Base-by-base conservation (phyloP, 768 basidiomycete species). In the Auriscalpium orientale region DNA sequence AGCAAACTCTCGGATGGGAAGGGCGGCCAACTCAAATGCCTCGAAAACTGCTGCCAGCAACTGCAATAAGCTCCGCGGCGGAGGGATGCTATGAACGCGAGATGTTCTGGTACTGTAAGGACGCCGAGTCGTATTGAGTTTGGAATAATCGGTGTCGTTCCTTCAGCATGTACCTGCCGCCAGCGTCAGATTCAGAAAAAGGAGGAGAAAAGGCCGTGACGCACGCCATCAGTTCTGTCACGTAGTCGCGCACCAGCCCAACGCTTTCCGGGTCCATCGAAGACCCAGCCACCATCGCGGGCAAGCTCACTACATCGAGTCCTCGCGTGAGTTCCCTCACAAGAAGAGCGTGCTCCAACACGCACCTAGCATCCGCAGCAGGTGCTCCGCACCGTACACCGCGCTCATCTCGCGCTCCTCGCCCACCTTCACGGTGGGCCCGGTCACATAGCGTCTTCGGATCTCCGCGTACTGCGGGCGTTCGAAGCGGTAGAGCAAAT, bases 361-460 rank as follows among this genome's bases (percentile, higher is more conserved):
- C 82, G 56, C 59, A 95, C 95, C 95, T 53, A 98, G 74, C 82
- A 98, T 87, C 51, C 95, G 76, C 58, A 98, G 67, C 4, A 99
- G 68, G 71, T 99, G 97, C 66, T 98, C 95, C 7, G 91, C 94
- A 1, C 95, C 97, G 64, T 98, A 98, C 8, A 98, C 78, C 51
- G 81, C 74, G 66, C 90, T 92, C 87, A 97, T 91, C 64, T 91
- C 85, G 68, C 83, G 87, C 66, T 91, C 90, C 58, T 83, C 75
- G 6, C 76, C 79, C 11, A 85, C 75, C 50, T 79, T 71, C 28
- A 90, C 87, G 50, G 83, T 79, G 49, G 77, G 83, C 1, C 87
- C 89, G 8, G 89, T 91, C 58, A 85, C 81, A 61, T 85, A 90
- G 58, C 72, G 70, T 64, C 85, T 84, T 46, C 89, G 80, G 21